phyloP scores from a whole-genome alignment of 305 asterid species.

The Solanum hybrid region DNA sequence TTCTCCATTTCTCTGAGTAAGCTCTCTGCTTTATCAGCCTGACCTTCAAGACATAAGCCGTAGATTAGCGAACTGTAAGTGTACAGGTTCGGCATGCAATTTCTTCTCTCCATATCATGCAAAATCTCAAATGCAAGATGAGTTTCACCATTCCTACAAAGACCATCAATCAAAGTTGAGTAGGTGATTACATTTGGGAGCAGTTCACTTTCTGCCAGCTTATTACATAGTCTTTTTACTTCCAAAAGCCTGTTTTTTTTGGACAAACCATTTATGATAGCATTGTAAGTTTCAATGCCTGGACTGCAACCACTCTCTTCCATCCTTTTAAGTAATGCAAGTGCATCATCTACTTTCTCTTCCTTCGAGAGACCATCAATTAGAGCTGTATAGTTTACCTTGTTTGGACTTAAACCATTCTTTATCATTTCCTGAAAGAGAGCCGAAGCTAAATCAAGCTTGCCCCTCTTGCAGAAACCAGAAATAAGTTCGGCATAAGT shows the following conservation, averaged over 20 bases:
- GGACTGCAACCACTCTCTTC: constrained; percentile 45
- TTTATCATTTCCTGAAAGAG: constrained; percentile 70
- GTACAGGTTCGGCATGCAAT: constrained; percentile 63
- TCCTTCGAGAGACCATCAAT: constrained; percentile 77
- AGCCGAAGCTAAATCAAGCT: constrained; percentile 46
- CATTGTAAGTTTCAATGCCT: constrained; percentile 54
- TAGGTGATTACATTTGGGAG: constrained; percentile 75
- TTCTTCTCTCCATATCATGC: constrained; percentile 53
- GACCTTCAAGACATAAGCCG: constrained; percentile 70
- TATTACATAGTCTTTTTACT: constrained; percentile 42
- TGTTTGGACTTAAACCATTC: constrained; percentile 64
- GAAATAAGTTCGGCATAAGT: constrained; percentile 70
- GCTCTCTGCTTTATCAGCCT: constrained; percentile 49
- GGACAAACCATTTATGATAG: constrained; percentile 60
- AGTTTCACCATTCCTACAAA: constrained; percentile 56
- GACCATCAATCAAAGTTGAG: constrained; percentile 69
- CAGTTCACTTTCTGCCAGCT: constrained; percentile 51
- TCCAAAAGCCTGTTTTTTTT: constrained; percentile 48
- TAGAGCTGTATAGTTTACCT: constrained; percentile 51
- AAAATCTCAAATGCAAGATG: constrained; percentile 61
- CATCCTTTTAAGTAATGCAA: constrained; percentile 48
- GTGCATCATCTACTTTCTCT: constrained; percentile 64
- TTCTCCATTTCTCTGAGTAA: constrained; percentile 57
- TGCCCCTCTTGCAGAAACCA: constrained; percentile 59
- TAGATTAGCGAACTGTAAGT: constrained; percentile 68